phyloP scores from a whole-genome alignment of 192 early-diverging fungal genomes.

The Phycomyces blakesleeanus region DNA sequence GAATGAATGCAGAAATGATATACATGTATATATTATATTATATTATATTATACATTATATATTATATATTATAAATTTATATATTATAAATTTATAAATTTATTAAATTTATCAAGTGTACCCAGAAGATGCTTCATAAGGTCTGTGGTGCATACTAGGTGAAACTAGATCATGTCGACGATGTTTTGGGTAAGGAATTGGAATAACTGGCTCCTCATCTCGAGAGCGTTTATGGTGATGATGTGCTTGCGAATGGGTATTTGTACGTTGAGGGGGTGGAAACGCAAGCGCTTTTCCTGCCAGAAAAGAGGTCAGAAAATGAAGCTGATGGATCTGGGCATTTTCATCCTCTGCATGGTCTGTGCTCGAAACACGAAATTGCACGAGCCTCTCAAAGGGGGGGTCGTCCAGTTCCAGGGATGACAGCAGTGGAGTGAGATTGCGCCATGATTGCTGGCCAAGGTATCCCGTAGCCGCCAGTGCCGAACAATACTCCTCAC shows the following conservation, averaged over 20 bases:
- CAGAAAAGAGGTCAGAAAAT: constrained; percentile 13
- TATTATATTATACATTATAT: not conserved
- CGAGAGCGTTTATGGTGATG: not conserved
- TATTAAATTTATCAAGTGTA: not conserved
- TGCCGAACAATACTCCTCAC: constrained; percentile 2
- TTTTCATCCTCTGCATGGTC: not conserved
- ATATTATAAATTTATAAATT: too few species aligned
- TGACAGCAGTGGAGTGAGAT: constrained; percentile 4
- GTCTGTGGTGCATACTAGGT: not conserved
- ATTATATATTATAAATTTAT: not conserved
- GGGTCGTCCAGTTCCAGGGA: constrained; percentile 17
- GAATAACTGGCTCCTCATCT: not conserved
- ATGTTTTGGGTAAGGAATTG: constrained; percentile 7
- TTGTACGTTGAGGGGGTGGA: not conserved
- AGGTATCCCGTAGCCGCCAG: constrained; percentile 5
- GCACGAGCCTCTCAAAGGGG: constrained; percentile 10
- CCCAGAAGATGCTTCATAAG: not conserved
- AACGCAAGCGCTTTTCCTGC: not conserved
- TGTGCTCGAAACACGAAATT: constrained; percentile 5
- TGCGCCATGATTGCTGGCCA: constrained; percentile 12
- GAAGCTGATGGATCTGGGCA: not conserved
- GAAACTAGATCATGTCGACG: not conserved
- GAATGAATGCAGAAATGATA: too few species aligned
- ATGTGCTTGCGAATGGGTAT: not conserved
- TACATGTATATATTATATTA: not conserved